Base-by-base conservation (phyloP, 2,329 filamentous ascomycete species). In the Geosmithia putterillii region DNA sequence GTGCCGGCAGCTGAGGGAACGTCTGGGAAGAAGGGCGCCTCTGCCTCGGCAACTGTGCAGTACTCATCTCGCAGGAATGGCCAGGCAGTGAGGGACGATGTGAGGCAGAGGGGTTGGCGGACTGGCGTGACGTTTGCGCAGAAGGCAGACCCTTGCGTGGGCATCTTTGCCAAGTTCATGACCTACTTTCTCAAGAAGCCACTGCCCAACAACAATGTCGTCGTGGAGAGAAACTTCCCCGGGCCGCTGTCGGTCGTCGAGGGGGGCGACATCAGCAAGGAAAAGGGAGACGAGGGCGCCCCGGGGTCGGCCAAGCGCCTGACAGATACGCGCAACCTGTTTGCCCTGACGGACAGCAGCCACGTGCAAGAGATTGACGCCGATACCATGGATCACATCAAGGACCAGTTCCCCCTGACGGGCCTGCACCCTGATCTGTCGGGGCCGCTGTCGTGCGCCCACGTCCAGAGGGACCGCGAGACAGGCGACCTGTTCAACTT, bases 401-500 rank as follows among this genome's bases (percentile, higher is more conserved):
- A 80, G 0, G 57, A 77, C n/a, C 72, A 77, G 0, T 32, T 12
- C 28, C 57, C 59, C 0, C 85, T 90, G 54, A 53, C 55, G 1
- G 55, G 54, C 2, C 66, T 94, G 14, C 81, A 94, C 55, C 80
- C 83, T 0, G 69, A 74, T 0, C 69, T 94, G 12, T 75, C 66
- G 12, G 86, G 86, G 0, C 74, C 71, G 1, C 56, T 85, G 14
- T 81, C 81, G 2, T 81, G 75, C 35, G 76, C 86, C 0, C 87
- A 94, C 56, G 76, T 81, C 0, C 78, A 81, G 44, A 72, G 74
- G 1, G 85, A 92, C 55, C 83, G 81, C 0, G 59, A 62, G 0
- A 88, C 80, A 0, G 86, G 86, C 7, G 85, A 92, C 48, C 55
- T 85, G 7, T 90, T 76, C 69, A 94, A 92, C 61, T 90, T 76